Conservation (phyloP, 2,329 filamentous ascomycete species). For the Harringtonia aguacate region DNA sequence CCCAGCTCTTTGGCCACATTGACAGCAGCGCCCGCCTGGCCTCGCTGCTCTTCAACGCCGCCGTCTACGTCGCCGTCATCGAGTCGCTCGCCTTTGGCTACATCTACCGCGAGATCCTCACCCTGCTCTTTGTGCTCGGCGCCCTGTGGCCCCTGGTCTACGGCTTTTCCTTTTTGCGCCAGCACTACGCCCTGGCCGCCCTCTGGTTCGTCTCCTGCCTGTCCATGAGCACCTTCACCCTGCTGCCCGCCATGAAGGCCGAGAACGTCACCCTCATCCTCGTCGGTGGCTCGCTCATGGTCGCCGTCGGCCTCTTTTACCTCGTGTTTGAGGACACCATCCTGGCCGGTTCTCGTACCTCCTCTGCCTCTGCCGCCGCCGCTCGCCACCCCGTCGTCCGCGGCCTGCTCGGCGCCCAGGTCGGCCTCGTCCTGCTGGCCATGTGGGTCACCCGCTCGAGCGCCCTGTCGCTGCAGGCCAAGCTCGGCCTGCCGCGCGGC, state of each 20-base stretch:
- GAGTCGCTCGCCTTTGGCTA: conserved; percentile 83
- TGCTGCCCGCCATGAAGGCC: conserved; percentile 76
- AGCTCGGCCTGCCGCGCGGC: conserved; percentile 71
- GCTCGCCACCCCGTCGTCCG: conserved; percentile 39
- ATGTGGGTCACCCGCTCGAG: conserved; percentile 83
- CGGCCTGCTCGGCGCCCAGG: conserved; percentile 54
- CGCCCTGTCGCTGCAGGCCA: conserved; percentile 74
- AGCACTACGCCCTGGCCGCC: conserved; percentile 51
- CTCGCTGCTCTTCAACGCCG: conserved; percentile 50
- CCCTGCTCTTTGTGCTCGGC: conserved; percentile 64
- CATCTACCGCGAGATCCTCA: conserved; percentile 81
- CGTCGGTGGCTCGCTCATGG: conserved; percentile 69
- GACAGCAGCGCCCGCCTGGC: conserved; percentile 40
- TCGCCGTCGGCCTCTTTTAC: conserved; percentile 63
- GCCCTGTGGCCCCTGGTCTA: conserved; percentile 70
- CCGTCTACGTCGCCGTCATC: conserved; percentile 63
- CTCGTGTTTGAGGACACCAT: conserved; percentile 64
- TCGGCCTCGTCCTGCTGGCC: conserved; percentile 69
- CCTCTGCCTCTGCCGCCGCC: conserved; percentile 19
- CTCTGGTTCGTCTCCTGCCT: conserved; percentile 71
- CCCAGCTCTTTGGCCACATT: conserved; percentile 59
- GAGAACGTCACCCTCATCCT: conserved; percentile 55
- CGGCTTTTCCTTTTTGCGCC: conserved; percentile 59
- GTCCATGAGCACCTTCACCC: conserved; percentile 81
- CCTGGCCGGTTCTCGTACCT: conserved; percentile 35